A percentile compares a stretch with the other conserved stretches of the same genome.
Evolutionary conservation across 2,329 filamentous ascomycete species (phyloP).

Genomic region (Raffaelea ambrosiae): DNA sequence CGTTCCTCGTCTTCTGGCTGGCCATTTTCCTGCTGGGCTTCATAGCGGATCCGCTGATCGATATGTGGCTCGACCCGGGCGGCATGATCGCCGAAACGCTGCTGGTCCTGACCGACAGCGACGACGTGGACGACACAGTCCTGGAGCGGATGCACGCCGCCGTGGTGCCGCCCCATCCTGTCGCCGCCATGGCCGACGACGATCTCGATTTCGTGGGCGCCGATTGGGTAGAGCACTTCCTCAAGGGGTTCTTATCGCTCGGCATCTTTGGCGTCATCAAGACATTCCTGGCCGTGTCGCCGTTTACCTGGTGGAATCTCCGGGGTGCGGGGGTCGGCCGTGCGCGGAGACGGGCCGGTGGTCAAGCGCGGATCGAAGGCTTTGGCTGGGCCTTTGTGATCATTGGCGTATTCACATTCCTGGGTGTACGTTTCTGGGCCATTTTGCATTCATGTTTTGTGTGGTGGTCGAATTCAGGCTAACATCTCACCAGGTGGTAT

Average conservation of each 20-base stretch:
- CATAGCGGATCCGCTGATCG: slow-evolving; percentile 84
- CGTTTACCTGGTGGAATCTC: slow-evolving; percentile 71
- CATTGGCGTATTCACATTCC: slow-evolving; percentile 71
- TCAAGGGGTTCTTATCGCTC: slow-evolving; percentile 84
- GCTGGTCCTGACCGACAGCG: slow-evolving; percentile 29
- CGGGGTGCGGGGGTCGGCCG: slow-evolving; percentile 50
- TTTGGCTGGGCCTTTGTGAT: slow-evolving; percentile 73
- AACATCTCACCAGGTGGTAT: slow-evolving; percentile 52
- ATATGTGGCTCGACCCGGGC: slow-evolving; percentile 74
- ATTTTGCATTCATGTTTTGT: neutral
- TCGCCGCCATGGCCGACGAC: slow-evolving; percentile 35
- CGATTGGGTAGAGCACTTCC: slow-evolving; percentile 74
- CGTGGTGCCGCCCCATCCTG: neutral
- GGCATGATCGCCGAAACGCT: slow-evolving; percentile 50
- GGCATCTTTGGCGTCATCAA: slow-evolving; percentile 82
- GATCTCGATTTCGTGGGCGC: neutral
- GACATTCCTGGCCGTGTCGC: slow-evolving; percentile 62
- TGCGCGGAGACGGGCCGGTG: slow-evolving; percentile 48
- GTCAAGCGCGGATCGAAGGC: slow-evolving; percentile 68
- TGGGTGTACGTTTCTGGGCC: slow-evolving; percentile 51
- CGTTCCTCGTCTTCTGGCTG: slow-evolving; percentile 59
- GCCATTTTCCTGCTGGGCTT: slow-evolving; percentile 81
- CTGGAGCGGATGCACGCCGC: slow-evolving; percentile 1
- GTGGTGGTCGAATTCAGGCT: slow-evolving; percentile 14
- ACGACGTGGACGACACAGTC: slow-evolving; percentile 21